Conservation (phyloP, 2,329 filamentous ascomycete species). For the Pezicula neosporulosa region DNA sequence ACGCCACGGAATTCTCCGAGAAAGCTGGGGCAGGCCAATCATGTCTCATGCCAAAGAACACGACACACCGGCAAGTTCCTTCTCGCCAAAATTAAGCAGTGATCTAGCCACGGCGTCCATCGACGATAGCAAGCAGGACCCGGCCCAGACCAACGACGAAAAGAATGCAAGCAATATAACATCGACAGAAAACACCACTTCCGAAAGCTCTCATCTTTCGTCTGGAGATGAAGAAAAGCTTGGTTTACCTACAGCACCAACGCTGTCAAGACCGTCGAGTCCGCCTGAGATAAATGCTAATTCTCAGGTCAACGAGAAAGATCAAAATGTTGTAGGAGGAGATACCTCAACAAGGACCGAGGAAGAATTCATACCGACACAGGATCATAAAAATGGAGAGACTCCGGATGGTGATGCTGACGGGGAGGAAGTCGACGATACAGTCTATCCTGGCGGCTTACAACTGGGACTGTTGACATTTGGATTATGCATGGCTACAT, state of each 20-base stretch:
- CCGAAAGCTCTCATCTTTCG: background rate
- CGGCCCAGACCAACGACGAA: slow-evolving; percentile 5
- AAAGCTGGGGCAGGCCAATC: too few relatives aligned
- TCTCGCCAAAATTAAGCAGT: background rate
- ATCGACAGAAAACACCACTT: background rate
- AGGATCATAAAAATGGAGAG: slow-evolving; percentile 1
- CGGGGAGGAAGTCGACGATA: slow-evolving; percentile 13
- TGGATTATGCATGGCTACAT: slow-evolving; percentile 43
- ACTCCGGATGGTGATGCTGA: slow-evolving; percentile 7
- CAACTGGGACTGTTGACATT: slow-evolving; percentile 38
- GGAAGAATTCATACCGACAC: background rate
- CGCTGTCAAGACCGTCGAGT: background rate
- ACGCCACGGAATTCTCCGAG: too few relatives aligned
- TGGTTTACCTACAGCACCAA: background rate
- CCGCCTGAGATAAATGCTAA: too few relatives aligned
- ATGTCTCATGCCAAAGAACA: background rate
- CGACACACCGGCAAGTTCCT: background rate
- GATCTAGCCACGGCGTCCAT: slow-evolving; percentile 1
- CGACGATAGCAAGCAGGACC: slow-evolving; percentile 13
- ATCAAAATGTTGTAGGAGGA: slow-evolving; percentile 1
- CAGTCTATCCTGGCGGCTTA: slow-evolving; percentile 22
- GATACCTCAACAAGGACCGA: background rate
- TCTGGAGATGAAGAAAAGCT: background rate
- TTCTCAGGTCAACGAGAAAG: background rate
- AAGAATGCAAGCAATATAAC: background rate